These are phyloP conservation scores for Cyberlindnera euphorbiiphila DNA, from an alignment of 805 yeast species.

Conservation along the genomic window DNA sequence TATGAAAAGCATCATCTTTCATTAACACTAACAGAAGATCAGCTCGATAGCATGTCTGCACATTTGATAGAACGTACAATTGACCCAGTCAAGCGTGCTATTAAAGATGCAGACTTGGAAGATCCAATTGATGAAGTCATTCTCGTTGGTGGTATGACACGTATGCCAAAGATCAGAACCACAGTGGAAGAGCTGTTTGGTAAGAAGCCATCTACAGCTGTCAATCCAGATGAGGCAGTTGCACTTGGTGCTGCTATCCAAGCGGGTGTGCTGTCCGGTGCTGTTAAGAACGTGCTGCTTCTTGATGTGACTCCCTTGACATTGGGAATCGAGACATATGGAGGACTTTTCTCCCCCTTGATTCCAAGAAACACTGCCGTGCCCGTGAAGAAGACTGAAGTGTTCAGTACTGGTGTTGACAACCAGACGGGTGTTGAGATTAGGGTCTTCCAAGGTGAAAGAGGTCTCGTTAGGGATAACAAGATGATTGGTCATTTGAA, in stretches of 20 bases:
- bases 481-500: constrained; percentile 73
- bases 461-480: constrained; percentile 74
- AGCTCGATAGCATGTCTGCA: constrained; percentile 63
- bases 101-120: constrained; percentile 68
- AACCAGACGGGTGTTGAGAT: constrained; percentile 82
- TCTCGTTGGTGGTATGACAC: constrained; percentile 85
- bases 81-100: constrained; percentile 69
- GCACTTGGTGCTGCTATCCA: constrained; percentile 89
- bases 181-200: constrained; percentile 57
- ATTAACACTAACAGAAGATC: constrained; percentile 55
- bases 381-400: constrained; percentile 70
- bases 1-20: constrained; percentile 58
- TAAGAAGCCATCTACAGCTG: constrained; percentile 64
- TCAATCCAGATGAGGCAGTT: constrained; percentile 92
- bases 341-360: constrained; percentile 77
- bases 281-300: constrained; percentile 70
- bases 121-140: constrained; percentile 71
- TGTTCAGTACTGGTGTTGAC: constrained; percentile 79
- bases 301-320: constrained; percentile 83
- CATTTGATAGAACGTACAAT: constrained; percentile 65
- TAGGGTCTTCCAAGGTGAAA: constrained; percentile 77
- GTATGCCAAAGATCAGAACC: constrained; percentile 77
- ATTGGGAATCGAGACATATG: constrained; percentile 79
- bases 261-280: constrained; percentile 83
- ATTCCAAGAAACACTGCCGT: constrained; percentile 76